phyloP scores from a whole-genome alignment of 148 eudicot genomes.

The Nepenthes mirabilis region DNA sequence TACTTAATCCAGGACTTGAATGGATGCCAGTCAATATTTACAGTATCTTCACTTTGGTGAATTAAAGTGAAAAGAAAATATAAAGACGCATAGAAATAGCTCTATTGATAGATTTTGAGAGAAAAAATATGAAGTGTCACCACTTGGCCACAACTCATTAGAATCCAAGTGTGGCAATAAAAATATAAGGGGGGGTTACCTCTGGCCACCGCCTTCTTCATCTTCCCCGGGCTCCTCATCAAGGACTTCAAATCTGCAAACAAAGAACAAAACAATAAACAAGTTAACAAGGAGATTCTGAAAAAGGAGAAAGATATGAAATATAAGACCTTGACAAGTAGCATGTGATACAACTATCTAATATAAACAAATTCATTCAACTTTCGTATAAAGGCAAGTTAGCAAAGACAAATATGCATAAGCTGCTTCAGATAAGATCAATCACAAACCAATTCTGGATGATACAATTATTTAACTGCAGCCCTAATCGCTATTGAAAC shows the following conservation, averaged over 20 bases:
- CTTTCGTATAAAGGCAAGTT: not conserved
- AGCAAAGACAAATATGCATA: too few relatives aligned
- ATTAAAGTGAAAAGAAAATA: too few relatives aligned
- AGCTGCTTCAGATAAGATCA: too few relatives aligned
- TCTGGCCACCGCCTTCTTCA: constrained; percentile 82
- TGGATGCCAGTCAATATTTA: too few relatives aligned
- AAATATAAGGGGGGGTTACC: constrained; percentile 27
- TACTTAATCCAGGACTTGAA: too few relatives aligned
- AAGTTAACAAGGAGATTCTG: not conserved
- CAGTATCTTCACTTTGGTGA: too few relatives aligned
- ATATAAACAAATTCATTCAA: not conserved
- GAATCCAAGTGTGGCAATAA: constrained; percentile 4
- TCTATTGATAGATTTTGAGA: too few relatives aligned
- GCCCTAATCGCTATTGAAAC: too few relatives aligned
- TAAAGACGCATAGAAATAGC: too few relatives aligned
- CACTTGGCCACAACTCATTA: not conserved
- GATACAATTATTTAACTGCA: too few relatives aligned
- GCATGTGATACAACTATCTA: not conserved
- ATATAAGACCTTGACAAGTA: too few relatives aligned
- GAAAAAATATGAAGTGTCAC: not conserved
- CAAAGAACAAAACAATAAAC: not conserved
- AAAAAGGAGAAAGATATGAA: not conserved
- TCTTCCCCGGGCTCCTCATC: constrained; percentile 97
- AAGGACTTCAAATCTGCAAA: constrained; percentile 72
- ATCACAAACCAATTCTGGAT: too few relatives aligned